A percentile compares a stretch with the other conserved stretches of the same genome.
Conservation (phyloP, 495 filamentous ascomycete genomes). For the Penicillium odoratum region DNA sequence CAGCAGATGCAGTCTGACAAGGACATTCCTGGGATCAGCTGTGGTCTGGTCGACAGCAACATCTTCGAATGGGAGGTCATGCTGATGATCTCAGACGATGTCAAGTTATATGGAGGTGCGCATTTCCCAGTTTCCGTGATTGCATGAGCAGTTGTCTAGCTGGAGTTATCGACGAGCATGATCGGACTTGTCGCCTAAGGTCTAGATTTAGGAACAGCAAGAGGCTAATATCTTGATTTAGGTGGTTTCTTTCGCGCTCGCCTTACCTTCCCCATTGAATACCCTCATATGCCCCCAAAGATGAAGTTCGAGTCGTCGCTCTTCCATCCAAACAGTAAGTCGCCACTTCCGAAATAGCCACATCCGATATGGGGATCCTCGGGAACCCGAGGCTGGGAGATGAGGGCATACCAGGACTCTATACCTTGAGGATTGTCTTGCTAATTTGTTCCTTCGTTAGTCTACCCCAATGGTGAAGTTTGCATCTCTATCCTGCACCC, state of each 20-base stretch:
- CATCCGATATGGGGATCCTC: neutral
- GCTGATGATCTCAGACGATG: conserved; percentile 97
- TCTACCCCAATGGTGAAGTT: conserved; percentile 86
- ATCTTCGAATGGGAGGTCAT: conserved; percentile 99
- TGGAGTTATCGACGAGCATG: neutral
- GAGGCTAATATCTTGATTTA: conserved; percentile 29
- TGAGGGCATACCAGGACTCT: neutral
- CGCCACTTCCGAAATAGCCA: neutral
- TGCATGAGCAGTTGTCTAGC: neutral
- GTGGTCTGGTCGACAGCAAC: conserved; percentile 81
- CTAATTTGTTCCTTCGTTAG: conserved; percentile 27
- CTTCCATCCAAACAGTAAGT: conserved; percentile 87
- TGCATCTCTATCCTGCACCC: conserved; percentile 98
- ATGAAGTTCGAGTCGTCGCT: conserved; percentile 87
- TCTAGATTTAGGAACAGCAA: neutral
- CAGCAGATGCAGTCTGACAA: conserved; percentile 91
- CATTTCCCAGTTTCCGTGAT: conserved; percentile 2
- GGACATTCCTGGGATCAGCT: conserved; percentile 91
- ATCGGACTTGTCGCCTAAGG: neutral
- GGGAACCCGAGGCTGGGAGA: neutral
- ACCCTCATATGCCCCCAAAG: conserved; percentile 87
- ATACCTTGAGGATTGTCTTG: neutral
- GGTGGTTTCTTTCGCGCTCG: conserved; percentile 86
- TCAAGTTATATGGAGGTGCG: conserved; percentile 89
- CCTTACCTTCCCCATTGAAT: conserved; percentile 76